phyloP scores from a whole-genome alignment of 192 early-diverging fungal genomes.

The Backusella macrospora region DNA sequence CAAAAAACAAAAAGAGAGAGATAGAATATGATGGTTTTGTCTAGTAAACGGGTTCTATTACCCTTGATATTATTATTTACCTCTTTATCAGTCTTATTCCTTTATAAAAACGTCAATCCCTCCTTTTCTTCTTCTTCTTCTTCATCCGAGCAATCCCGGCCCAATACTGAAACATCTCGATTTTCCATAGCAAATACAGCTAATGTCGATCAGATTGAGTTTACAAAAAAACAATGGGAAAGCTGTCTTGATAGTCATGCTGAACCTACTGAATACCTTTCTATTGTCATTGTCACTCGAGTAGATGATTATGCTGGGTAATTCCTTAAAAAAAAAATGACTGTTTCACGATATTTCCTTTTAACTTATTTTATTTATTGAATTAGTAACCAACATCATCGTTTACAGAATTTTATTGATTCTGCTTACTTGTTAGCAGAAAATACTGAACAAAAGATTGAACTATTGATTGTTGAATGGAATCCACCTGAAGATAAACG shows the following conservation, averaged over 20 bases:
- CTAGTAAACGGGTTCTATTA: conserved; percentile 10
- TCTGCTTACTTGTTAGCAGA: conserved; percentile 32
- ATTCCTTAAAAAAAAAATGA: neutral
- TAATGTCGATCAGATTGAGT: conserved; percentile 12
- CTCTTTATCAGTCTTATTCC: neutral
- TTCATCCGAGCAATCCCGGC: neutral
- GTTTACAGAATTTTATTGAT: conserved; percentile 40
- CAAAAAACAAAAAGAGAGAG: neutral
- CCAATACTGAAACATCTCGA: neutral
- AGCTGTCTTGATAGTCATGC: conserved; percentile 21
- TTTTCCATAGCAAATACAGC: conserved; percentile 19
- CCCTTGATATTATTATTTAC: neutral
- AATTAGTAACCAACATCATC: conserved; percentile 21
- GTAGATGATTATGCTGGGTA: conserved; percentile 44
- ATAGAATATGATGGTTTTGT: neutral
- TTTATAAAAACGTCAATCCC: conserved; percentile 8
- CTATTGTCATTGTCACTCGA: conserved; percentile 42
- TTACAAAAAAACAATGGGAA: conserved; percentile 33
- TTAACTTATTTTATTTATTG: neutral
- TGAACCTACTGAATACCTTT: conserved; percentile 32
- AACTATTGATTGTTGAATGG: conserved; percentile 39
- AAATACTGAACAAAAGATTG: conserved; percentile 23
- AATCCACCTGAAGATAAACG: conserved; percentile 30
- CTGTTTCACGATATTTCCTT: neutral
- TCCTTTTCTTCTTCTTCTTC: neutral